Base-by-base conservation (phyloP, 768 basidiomycete genomes). In the Tulasnella sp. region DNA sequence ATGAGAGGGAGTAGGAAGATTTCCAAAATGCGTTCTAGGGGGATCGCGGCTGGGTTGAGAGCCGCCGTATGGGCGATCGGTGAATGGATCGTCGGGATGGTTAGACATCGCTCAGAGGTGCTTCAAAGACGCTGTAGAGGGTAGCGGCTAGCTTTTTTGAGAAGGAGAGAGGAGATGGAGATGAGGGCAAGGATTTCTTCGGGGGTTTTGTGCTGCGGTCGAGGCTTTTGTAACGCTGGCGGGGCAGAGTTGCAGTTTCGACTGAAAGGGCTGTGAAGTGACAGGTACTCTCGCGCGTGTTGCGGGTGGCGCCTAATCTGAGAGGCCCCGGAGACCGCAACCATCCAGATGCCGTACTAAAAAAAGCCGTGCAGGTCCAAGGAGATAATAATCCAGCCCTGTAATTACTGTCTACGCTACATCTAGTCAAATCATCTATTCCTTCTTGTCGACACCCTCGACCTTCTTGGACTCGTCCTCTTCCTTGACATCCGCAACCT, bases 11-110 rank as follows among this genome's bases (percentile, higher is more conserved):
- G 34, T 78, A 48, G 77, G 77, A n/a, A 44, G 46, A 28, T 42
- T 24, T 34, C 16, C 31, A 48, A 41, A 42, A 41, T 80, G 81
- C 54, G 31, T 74, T n/a, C 34, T 3, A 7, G 81, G 91, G 64
- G 90, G 87, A 77, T 88, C 90, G 78, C 89, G 90, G 40, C 77
- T 54, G 20, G 54, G 31, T 46, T 34, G 31, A 34, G 76, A 46
- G 76, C 77, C 60, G 75, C 77, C 77, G 24, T 37, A 64, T 79
- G 90, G 89, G 31, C 90, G 88, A 87, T 95, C 93, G 75, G 91
- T 88, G 85, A 95, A 95, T 8, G 94, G 94, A 85, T 95, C 93
- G 42, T 86, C 87, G 77, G 89, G 88, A 74, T 75, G 41, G 28
- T 75, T 20, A 78, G 50, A 69, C 64, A 78, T 78, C 8, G 58